phyloP scores from a whole-genome alignment of 345 rosid species.

The Turritis glabra region DNA sequence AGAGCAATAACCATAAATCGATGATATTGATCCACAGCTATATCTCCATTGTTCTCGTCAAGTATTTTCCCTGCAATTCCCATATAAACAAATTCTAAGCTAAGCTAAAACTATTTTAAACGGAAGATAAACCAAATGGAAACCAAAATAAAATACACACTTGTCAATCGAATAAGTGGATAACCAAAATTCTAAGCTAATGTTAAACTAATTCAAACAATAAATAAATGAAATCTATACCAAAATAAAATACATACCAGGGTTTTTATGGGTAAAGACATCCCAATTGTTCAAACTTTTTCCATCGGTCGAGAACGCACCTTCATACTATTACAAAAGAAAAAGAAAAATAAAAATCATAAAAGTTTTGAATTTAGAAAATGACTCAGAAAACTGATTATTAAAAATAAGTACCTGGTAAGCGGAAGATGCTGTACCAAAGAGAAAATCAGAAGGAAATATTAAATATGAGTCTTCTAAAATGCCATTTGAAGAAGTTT shows the following conservation, averaged over 20 bases:
- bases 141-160: not conserved
- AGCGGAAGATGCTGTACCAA: conserved; percentile 83
- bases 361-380: not conserved
- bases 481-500: not conserved
- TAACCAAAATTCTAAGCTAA: not conserved
- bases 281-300: conserved; percentile 59
- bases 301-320: conserved; percentile 50
- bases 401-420: conserved; percentile 51
- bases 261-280: conserved; percentile 39
- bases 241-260: conserved; percentile 3
- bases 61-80: conserved; percentile 18
- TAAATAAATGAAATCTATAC: not conserved
- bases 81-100: not conserved
- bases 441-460: conserved; percentile 60
- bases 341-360: not conserved
- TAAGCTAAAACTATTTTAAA: not conserved
- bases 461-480: conserved; percentile 7
- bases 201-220: not conserved
- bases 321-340: conserved; percentile 43
- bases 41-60: conserved; percentile 25
- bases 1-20: conserved; percentile 18
- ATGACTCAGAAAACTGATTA: not conserved
- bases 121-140: not conserved
- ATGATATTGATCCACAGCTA: conserved; percentile 34
- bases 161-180: not conserved